These are phyloP conservation scores for Calonectria multiphialidica DNA, from an alignment of 2,329 filamentous ascomycete genomes.

Conservation along the genomic window DNA sequence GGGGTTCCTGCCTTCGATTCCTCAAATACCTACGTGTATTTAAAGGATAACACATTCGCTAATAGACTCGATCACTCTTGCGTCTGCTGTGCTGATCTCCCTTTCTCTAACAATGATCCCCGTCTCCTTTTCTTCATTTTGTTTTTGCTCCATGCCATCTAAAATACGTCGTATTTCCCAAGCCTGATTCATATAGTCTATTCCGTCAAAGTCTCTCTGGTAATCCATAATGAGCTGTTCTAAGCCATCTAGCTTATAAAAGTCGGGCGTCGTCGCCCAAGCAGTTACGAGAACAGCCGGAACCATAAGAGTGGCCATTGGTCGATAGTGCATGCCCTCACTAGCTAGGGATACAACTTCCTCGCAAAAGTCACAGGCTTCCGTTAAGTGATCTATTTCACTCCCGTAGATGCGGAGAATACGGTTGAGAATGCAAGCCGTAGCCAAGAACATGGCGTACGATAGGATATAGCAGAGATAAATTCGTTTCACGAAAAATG, in stretches of 20 bases:
- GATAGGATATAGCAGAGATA: background rate
- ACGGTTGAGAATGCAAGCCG: background rate
- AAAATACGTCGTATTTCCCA: background rate
- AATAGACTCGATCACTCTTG: background rate
- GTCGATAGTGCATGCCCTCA: background rate
- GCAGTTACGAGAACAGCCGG: background rate
- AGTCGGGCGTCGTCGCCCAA: background rate
- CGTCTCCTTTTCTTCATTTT: background rate
- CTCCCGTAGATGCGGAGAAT: background rate
- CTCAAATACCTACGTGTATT: too few relatives aligned
- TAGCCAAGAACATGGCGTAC: background rate
- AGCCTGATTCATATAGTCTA: background rate
- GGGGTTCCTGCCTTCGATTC: too few relatives aligned
- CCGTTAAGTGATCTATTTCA: background rate
- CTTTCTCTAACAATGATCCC: background rate
- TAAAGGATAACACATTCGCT: background rate
- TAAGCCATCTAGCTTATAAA: background rate
- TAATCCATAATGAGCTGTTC: background rate
- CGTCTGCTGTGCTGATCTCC: background rate
- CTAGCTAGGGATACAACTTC: background rate
- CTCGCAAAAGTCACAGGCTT: background rate
- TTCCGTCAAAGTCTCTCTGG: background rate
- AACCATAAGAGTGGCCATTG: background rate
- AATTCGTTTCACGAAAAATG: background rate
- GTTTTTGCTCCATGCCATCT: background rate